These are phyloP conservation scores for Coemansia sp. DNA, from an alignment of 192 early-diverging fungal species.

Conservation along the genomic window DNA sequence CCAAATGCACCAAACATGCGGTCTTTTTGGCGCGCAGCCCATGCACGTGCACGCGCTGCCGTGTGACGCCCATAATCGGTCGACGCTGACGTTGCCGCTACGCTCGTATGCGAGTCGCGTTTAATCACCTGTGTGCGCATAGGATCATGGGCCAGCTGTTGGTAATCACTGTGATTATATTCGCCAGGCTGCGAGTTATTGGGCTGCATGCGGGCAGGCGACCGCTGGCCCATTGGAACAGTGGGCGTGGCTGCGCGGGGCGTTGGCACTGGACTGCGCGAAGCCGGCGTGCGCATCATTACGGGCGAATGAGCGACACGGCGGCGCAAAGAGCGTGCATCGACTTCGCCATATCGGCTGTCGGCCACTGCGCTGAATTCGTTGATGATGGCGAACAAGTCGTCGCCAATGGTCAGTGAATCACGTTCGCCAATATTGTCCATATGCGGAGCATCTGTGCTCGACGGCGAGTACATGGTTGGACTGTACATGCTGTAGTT, in stretches of 20 bases:
- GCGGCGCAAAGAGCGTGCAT: conserved; percentile 24
- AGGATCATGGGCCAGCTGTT: too few species aligned
- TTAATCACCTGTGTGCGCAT: conserved; percentile 8
- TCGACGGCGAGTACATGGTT: background rate
- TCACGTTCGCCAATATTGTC: conserved; percentile 14
- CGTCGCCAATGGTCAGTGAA: conserved; percentile 50
- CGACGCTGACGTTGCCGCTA: conserved; percentile 14
- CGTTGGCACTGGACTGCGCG: background rate
- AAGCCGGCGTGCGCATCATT: conserved; percentile 5
- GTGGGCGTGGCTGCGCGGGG: background rate
- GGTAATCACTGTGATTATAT: too few species aligned
- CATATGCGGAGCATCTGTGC: background rate
- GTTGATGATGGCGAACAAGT: conserved; percentile 48
- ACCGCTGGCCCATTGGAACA: background rate
- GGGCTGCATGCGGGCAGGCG: background rate
- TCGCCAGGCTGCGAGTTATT: too few species aligned
- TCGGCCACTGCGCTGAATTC: conserved; percentile 48
- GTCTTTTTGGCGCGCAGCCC: conserved; percentile 41
- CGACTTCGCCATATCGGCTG: conserved; percentile 47
- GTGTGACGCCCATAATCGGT: conserved; percentile 37
- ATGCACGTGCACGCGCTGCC: conserved; percentile 45
- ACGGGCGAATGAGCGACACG: conserved; percentile 5
- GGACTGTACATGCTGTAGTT: conserved; percentile 11
- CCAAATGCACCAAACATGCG: conserved; percentile 40
- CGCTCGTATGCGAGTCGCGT: conserved; percentile 29